These are phyloP conservation scores for Curvularia verruculosa DNA, from an alignment of 2,329 filamentous ascomycete genomes.

Conservation along the genomic window DNA sequence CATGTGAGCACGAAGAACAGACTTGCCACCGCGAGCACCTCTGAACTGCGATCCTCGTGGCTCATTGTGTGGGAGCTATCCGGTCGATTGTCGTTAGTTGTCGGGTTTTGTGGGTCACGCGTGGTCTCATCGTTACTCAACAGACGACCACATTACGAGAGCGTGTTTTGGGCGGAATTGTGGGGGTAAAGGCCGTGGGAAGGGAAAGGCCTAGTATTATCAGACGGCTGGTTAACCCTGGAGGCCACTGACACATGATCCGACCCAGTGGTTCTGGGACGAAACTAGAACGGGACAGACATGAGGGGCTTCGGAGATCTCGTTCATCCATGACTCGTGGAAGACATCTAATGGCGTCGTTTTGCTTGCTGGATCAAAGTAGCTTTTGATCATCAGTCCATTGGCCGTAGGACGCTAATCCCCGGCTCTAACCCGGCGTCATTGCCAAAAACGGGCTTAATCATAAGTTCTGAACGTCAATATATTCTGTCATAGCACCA, in stretches of 20 bases:
- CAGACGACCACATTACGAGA: background rate
- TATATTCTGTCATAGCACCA: background rate
- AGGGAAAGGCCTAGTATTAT: background rate
- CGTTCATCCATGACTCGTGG: conserved; percentile 16
- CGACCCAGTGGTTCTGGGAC: background rate
- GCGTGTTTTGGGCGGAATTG: background rate
- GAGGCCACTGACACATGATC: conserved; percentile 3
- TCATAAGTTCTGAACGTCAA: background rate
- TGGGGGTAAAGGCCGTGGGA: background rate
- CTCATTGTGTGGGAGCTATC: conserved; percentile 1
- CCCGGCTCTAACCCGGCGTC: background rate
- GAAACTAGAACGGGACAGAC: background rate
- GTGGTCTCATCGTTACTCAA: conserved; percentile 1
- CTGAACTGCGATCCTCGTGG: conserved; percentile 26
- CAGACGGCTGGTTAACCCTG: background rate
- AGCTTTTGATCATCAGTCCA: background rate
- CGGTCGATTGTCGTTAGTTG: background rate
- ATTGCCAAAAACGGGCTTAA: background rate
- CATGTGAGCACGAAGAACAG: conserved; percentile 50
- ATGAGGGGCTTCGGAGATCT: conserved; percentile 1
- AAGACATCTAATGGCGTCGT: conserved; percentile 5
- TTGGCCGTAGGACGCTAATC: background rate
- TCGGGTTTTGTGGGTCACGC: background rate
- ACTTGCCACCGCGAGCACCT: conserved; percentile 39
- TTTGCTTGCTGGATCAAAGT: conserved; percentile 6